Percentiles rank a stretch among this genome's conserved stretches.
Conservation (phyloP, 2,329 filamentous ascomycete species). For the Monascus ruber region DNA sequence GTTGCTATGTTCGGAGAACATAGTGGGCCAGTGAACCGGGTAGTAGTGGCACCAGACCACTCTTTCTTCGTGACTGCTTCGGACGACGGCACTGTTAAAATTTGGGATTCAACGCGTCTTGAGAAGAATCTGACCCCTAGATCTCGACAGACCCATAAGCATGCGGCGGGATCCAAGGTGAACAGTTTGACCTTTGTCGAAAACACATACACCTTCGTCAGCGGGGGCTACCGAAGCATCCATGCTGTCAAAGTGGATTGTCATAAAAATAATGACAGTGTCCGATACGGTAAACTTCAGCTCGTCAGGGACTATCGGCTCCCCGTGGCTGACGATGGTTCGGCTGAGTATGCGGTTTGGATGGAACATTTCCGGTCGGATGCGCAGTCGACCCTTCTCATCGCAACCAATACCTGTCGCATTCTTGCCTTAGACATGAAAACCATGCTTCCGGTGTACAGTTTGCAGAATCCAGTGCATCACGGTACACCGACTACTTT, state of each 20-base stretch:
- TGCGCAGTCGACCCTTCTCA: constrained; percentile 64
- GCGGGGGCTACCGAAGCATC: constrained; percentile 73
- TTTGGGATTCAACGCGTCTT: constrained; percentile 84
- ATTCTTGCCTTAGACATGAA: constrained; percentile 77
- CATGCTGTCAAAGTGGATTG: constrained; percentile 79
- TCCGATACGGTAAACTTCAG: constrained; percentile 66
- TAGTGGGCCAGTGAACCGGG: constrained; percentile 65
- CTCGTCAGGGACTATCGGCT: constrained; percentile 73
- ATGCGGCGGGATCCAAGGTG: constrained; percentile 59
- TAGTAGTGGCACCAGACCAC: constrained; percentile 78
- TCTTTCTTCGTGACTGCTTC: constrained; percentile 89
- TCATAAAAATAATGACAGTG: constrained; percentile 44
- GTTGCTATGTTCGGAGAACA: constrained; percentile 88
- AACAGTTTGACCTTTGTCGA: constrained; percentile 83
- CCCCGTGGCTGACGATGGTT: constrained; percentile 16
- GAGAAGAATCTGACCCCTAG: constrained; percentile 85
- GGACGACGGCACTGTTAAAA: constrained; percentile 75
- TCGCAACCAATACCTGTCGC: constrained; percentile 77
- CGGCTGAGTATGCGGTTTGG: constrained; percentile 71
- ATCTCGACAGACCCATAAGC: constrained; percentile 73
- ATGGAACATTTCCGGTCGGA: constrained; percentile 84
- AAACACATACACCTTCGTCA: constrained; percentile 86
- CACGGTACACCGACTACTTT: constrained; percentile 90
- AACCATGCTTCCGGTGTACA: constrained; percentile 71
- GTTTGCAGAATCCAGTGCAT: constrained; percentile 74